Base-by-base conservation (phyloP, 2,329 filamentous ascomycete genomes). In the Didymella exigua region DNA sequence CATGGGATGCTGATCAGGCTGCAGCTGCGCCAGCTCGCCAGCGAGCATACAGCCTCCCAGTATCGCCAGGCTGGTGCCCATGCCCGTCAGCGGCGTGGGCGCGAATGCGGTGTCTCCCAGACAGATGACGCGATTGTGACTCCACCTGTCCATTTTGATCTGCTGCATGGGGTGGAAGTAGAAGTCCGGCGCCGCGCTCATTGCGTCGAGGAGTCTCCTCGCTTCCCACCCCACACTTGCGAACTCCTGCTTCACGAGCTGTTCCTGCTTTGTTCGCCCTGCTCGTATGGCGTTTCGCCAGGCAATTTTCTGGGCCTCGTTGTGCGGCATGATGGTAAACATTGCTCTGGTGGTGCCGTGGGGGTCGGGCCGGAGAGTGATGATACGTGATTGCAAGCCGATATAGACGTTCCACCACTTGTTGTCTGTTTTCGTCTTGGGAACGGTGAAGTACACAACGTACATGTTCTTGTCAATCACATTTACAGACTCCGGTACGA, bases 81-180 rank as follows among this genome's bases (percentile, higher is more conserved):
- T 64, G 1, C 84, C 84, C 0, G 78, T 81, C 4, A 80, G 56
- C 0, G 79, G 76, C 0, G 78, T 76, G 0, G 82, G 81, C 21
- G 77, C 79, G 60, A 79, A 81, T 0, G 71, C 83, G 0, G 84
- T 80, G 57, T 87, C 84, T 0, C 84, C 84, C 0, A 85, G 53
- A 1, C 85, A 73, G 1, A 75, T 76, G 1, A 86, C 76, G 0
- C 82, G 77, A 0, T 79, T 78, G 0, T 69, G 67, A 10, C 71
- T 79, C 80, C 77, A 84, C 6, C 53, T 60, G 1, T 74, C 61
- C 60, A 80, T 59, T 43, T 76, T 78, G 44, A 85, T 77, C 44
- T 80, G 74, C 0, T 72, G 75, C 33, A 82, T 67, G 3, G 75
- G 69, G 13, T 77, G 65, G 45, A 73, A 73, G 69, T 83, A 84